Conservation (phyloP, 345 rosid genomes). For the Excoecaria agallocha region DNA sequence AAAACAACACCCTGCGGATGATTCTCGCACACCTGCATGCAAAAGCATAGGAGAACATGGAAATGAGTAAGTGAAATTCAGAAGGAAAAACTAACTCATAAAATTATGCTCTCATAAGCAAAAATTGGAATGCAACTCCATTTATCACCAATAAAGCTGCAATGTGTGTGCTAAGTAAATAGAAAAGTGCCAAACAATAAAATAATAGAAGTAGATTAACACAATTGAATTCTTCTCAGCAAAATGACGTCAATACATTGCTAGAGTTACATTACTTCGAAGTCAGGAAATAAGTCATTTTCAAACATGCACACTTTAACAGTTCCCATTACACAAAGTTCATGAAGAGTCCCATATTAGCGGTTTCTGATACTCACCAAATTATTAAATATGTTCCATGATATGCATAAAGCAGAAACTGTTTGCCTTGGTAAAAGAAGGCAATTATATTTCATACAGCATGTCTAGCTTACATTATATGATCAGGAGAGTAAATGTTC, state of each 20-base stretch:
- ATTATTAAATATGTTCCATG: constrained; percentile 3
- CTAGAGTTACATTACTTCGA: not conserved
- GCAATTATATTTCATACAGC: not conserved
- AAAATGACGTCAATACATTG: not conserved
- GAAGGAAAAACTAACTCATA: not conserved
- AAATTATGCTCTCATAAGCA: not conserved
- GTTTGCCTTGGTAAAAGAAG: not conserved
- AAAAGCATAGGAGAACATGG: not conserved
- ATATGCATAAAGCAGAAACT: not conserved
- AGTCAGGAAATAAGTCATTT: not conserved
- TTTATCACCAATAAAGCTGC: not conserved
- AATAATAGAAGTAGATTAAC: not conserved
- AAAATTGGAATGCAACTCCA: not conserved
- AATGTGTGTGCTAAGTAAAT: not conserved
- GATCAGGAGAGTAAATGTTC: not conserved
- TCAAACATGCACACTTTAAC: too few relatives aligned
- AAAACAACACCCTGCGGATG: constrained; percentile 93
- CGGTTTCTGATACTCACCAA: not conserved
- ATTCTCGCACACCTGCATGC: constrained; percentile 71
- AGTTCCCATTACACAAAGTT: not conserved
- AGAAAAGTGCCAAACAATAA: not conserved
- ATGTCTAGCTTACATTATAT: not conserved
- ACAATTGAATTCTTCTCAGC: not conserved
- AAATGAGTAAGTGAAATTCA: not conserved
- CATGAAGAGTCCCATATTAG: not conserved